These are phyloP conservation scores for Seiridium unicorne DNA, from an alignment of 2,329 filamentous ascomycete genomes.

Conservation along the genomic window DNA sequence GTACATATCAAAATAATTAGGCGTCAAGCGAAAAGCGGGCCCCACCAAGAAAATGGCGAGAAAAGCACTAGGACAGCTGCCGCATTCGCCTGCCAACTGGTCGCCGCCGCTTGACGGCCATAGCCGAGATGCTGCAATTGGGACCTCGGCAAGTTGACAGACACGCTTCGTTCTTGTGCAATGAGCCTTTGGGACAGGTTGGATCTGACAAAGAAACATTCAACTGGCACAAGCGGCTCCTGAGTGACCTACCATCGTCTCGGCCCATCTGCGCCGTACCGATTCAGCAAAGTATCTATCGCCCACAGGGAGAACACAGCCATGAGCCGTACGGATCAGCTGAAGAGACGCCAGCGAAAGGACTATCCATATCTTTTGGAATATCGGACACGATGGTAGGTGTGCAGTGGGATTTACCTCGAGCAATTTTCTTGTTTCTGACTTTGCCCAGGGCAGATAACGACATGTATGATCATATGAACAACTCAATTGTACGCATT, in stretches of 20 bases:
- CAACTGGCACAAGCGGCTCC: no score
- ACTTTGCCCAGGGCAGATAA: conserved; percentile 70
- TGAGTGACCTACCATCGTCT: no score
- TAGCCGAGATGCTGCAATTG: not conserved
- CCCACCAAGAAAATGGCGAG: not conserved
- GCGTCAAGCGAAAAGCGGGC: not conserved
- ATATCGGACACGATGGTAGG: conserved; percentile 83
- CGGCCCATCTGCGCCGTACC: no score
- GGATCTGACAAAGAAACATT: no score
- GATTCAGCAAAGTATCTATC: no score
- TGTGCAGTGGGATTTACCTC: conserved; percentile 11
- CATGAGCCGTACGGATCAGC: conserved; percentile 33
- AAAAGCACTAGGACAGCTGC: not conserved
- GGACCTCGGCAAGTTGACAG: not conserved
- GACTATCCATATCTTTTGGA: conserved; percentile 80
- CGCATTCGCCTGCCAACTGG: not conserved
- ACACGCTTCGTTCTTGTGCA: not conserved
- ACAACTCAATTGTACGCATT: conserved; percentile 64
- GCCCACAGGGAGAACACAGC: not conserved
- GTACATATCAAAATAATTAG: no score
- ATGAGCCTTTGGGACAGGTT: not conserved
- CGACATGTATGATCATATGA: conserved; percentile 93
- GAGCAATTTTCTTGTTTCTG: conserved; percentile 10
- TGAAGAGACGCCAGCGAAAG: conserved; percentile 62
- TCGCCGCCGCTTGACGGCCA: not conserved